phyloP scores from a whole-genome alignment of 805 yeast species.

The Wickerhamomyces subpelliculosus region DNA sequence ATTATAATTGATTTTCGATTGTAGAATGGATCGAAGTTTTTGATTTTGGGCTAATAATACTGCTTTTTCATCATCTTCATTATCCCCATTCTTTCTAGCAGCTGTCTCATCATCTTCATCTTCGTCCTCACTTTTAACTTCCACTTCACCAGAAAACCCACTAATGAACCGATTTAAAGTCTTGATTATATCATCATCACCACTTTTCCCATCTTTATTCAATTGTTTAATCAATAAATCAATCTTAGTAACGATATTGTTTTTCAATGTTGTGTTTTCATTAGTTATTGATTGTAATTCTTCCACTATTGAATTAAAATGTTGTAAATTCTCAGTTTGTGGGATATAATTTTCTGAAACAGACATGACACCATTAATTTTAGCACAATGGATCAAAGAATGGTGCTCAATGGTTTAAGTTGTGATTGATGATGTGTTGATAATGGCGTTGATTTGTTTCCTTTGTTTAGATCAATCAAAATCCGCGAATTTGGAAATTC shows the following conservation, averaged over 20 bases:
- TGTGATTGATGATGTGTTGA: too few species aligned
- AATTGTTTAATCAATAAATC: conserved; percentile 12
- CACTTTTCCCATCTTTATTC: conserved; percentile 8
- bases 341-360: conserved; percentile 14
- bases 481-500: too few species aligned
- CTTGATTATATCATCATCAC: conserved; percentile 2
- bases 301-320: conserved; percentile 7
- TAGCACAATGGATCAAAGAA: too few species aligned
- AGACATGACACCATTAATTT: neutral
- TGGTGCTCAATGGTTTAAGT: too few species aligned
- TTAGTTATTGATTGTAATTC: conserved; percentile 5
- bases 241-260: conserved; percentile 8
- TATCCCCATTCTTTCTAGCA: neutral
- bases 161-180: conserved; percentile 8
- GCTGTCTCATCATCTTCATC: conserved; percentile 4
- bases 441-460: too few species aligned
- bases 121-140: neutral
- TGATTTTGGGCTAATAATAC: neutral
- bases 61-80: neutral
- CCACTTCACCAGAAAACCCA: neutral
- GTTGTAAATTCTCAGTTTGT: conserved; percentile 18
- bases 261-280: conserved; percentile 6
- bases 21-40: neutral
- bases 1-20: neutral
- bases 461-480: too few species aligned